phyloP scores from a whole-genome alignment of 306 rosid species.

The Prunus davidiana region DNA sequence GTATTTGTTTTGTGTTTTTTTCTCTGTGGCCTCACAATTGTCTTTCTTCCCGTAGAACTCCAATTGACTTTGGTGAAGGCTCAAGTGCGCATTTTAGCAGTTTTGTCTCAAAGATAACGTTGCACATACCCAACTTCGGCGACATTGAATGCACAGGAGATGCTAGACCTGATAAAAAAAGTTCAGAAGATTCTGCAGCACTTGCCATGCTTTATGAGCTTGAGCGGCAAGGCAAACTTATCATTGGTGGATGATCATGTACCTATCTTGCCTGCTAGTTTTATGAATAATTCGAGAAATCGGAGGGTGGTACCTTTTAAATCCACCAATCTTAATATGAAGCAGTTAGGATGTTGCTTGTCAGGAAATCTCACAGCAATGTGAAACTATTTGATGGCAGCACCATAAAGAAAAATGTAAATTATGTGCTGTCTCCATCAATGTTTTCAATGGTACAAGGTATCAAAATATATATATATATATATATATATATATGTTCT shows the following conservation, averaged over 20 bases:
- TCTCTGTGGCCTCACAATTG: constrained; percentile 1
- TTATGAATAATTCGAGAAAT: not conserved
- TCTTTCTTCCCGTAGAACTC: constrained; percentile 37
- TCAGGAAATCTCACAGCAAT: not conserved
- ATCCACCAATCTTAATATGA: not conserved
- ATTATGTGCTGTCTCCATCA: not conserved
- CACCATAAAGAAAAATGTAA: not conserved
- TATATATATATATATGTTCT: not conserved
- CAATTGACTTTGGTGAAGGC: constrained; percentile 44
- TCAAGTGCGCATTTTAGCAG: constrained; percentile 49
- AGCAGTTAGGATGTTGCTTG: not conserved
- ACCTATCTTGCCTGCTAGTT: not conserved
- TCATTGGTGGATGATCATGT: constrained; percentile 35
- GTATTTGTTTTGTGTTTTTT: not conserved
- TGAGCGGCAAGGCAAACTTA: constrained; percentile 45
- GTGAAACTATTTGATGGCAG: not conserved
- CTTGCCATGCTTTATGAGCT: constrained; percentile 66
- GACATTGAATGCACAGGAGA: constrained; percentile 63
- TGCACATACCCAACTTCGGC: constrained; percentile 69
- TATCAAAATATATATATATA: not conserved
- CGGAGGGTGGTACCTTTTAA: constrained; percentile 1
- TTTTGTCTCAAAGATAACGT: constrained; percentile 49
- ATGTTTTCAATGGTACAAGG: not conserved
- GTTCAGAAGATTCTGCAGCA: constrained; percentile 74
- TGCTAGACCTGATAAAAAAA: constrained; percentile 76